These are phyloP conservation scores for Artemisia tridentata DNA, from an alignment of 129 eudicot species.

Conservation along the genomic window DNA sequence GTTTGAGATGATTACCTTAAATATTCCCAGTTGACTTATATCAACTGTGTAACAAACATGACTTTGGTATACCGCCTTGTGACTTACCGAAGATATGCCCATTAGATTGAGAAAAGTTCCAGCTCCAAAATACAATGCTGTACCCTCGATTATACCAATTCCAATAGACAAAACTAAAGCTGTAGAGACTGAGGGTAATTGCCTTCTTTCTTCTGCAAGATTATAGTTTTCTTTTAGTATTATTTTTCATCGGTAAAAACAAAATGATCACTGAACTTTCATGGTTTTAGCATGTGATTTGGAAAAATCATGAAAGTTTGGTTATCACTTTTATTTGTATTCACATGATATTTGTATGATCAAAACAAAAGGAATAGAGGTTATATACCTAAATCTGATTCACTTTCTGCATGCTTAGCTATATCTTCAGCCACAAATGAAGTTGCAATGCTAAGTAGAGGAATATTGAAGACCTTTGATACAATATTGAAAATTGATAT, in stretches of 20 bases:
- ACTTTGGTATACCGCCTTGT: not conserved
- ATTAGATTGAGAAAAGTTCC: slow-evolving; percentile 56
- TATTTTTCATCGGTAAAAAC: not conserved
- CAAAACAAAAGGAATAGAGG: not conserved
- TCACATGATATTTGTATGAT: not conserved
- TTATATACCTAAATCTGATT: slow-evolving; percentile 41
- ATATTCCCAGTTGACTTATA: not conserved
- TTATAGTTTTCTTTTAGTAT: not conserved
- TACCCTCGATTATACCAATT: slow-evolving; percentile 56
- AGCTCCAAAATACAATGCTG: slow-evolving; percentile 60
- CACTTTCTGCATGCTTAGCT: slow-evolving; percentile 39
- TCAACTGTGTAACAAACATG: not conserved
- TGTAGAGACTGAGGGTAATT: slow-evolving; percentile 58
- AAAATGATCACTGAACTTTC: not conserved
- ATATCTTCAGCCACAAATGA: slow-evolving; percentile 82
- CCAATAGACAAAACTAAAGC: slow-evolving; percentile 56
- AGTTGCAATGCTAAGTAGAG: slow-evolving; percentile 73
- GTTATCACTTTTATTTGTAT: not conserved
- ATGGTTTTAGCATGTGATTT: not conserved
- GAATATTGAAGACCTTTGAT: slow-evolving; percentile 76
- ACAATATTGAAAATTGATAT: slow-evolving; percentile 69
- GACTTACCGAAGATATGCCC: slow-evolving; percentile 64
- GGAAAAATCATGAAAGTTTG: not conserved
- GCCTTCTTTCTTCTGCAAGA: slow-evolving; percentile 51
- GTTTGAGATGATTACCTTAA: not conserved